Evolutionary conservation across 1,284 basidiomycete species (phyloP).

Genomic region (Inonotus hispidus): DNA sequence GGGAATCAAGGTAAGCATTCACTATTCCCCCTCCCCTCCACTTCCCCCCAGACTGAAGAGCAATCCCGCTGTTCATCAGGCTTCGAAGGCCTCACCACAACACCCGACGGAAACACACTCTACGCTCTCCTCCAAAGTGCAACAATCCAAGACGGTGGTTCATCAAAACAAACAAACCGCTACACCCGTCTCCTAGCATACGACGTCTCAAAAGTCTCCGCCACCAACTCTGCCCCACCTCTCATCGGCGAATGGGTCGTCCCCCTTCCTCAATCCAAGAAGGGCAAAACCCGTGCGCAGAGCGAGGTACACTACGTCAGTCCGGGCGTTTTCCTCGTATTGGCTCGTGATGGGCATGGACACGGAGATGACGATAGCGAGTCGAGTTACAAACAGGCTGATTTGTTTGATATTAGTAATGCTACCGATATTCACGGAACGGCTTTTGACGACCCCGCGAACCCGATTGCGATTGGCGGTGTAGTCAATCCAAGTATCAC

Average conservation of each 20-base stretch:
- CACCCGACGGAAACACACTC: constrained; percentile 42
- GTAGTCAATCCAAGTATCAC: constrained; percentile 43
- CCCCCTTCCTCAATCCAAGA: constrained; percentile 48
- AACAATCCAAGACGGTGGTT: constrained; percentile 59
- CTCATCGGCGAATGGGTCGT: constrained; percentile 59
- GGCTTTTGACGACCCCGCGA: constrained; percentile 49
- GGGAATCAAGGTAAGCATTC: constrained; percentile 40
- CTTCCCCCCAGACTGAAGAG: not conserved
- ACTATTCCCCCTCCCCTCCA: constrained; percentile 4
- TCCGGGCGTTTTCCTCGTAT: constrained; percentile 47
- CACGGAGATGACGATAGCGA: constrained; percentile 46
- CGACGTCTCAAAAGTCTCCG: constrained; percentile 40
- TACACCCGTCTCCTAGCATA: constrained; percentile 56
- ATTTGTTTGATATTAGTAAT: constrained; percentile 49
- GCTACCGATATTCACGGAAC: constrained; percentile 61
- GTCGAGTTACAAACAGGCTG: constrained; percentile 58
- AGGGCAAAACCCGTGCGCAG: constrained; percentile 45
- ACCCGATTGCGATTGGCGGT: constrained; percentile 49
- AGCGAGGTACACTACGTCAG: constrained; percentile 58
- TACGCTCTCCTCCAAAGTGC: constrained; percentile 63
- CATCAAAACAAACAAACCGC: constrained; percentile 39
- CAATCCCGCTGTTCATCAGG: constrained; percentile 31
- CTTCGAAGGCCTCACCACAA: constrained; percentile 59
- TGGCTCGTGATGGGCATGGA: constrained; percentile 59
- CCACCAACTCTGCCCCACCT: constrained; percentile 26